Evolutionary conservation across 306 rosid species (phyloP).

Genomic region (Casuarina glauca): DNA sequence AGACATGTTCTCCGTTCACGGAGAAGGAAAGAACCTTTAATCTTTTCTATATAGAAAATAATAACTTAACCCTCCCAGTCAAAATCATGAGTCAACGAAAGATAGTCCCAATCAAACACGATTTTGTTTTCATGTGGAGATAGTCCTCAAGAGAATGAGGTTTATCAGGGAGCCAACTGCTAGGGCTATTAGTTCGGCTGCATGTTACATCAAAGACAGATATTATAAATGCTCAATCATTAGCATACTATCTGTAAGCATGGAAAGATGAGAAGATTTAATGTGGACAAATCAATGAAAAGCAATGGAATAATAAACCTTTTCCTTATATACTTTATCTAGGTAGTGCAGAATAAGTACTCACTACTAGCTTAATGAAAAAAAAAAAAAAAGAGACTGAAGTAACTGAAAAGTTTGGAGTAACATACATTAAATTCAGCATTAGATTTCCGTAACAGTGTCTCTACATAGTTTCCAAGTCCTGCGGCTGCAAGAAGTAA

Average conservation of each 20-base stretch:
- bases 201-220: background rate
- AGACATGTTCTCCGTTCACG: no score
- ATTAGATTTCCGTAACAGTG: slow-evolving; percentile 76
- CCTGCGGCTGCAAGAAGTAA: slow-evolving; percentile 65
- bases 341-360: background rate
- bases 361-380: background rate
- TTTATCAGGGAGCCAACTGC: background rate
- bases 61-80: background rate
- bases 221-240: background rate
- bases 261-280: background rate
- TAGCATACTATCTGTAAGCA: background rate
- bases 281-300: background rate
- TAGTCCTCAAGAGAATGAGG: background rate
- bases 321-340: background rate
- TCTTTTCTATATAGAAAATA: background rate
- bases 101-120: background rate
- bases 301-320: background rate
- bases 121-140: background rate
- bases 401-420: slow-evolving; percentile 22
- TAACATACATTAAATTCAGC: slow-evolving; percentile 76
- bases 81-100: background rate
- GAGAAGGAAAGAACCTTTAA: no score
- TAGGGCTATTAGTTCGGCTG: background rate
- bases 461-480: slow-evolving; percentile 64
- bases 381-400: background rate